These are phyloP conservation scores for Sicyos baderoa DNA, from an alignment of 306 rosid species.

Conservation along the genomic window DNA sequence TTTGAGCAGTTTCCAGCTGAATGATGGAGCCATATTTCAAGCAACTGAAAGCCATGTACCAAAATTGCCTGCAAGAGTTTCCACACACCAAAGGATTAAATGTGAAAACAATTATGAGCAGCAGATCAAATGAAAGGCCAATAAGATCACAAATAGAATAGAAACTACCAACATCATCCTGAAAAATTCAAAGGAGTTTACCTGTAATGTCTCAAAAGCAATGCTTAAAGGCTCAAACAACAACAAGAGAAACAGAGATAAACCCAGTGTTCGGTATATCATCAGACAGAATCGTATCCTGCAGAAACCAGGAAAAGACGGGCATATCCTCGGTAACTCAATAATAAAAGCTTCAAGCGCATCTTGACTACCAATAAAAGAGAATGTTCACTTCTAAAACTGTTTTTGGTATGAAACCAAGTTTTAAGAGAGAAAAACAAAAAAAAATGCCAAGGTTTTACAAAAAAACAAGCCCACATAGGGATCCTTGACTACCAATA, in stretches of 20 bases:
- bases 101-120: slow-evolving; percentile 20
- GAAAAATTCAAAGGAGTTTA: slow-evolving; percentile 29
- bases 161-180: slow-evolving; percentile 5
- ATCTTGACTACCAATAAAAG: neutral
- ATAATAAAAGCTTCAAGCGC: neutral
- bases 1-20: slow-evolving; percentile 61
- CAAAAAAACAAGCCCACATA: neutral
- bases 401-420: neutral
- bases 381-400: neutral
- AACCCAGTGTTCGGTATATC: slow-evolving; percentile 44
- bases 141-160: slow-evolving; percentile 7
- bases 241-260: slow-evolving; percentile 66
- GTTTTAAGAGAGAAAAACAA: neutral
- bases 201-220: slow-evolving; percentile 94
- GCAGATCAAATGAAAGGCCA: slow-evolving; percentile 17
- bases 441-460: neutral
- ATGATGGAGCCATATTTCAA: slow-evolving; percentile 93
- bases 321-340: slow-evolving; percentile 9
- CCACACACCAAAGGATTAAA: slow-evolving; percentile 19
- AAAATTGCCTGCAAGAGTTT: slow-evolving; percentile 62
- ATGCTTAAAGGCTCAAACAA: slow-evolving; percentile 89
- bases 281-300: slow-evolving; percentile 81
- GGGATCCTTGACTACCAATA: neutral
- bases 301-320: slow-evolving; percentile 27
- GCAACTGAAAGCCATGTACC: slow-evolving; percentile 94